phyloP scores from a whole-genome alignment of 495 filamentous ascomycete genomes.

The Aspergillus steynii region DNA sequence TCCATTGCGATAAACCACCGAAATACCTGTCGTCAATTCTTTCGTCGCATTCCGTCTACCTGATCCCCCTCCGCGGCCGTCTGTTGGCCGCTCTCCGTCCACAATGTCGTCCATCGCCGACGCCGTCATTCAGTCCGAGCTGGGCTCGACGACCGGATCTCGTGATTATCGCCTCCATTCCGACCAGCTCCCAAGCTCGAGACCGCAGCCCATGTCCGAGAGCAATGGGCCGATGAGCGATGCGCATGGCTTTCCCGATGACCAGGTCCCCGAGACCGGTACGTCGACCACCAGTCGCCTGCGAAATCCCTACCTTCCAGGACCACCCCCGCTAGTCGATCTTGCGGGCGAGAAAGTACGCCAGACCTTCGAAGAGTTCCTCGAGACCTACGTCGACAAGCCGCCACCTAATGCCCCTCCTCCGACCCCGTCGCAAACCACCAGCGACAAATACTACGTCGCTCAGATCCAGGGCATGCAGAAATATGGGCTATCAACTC shows the following conservation, averaged over 20 bases:
- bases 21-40: neutral
- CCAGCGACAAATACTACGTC: conserved; percentile 93
- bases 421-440: conserved; percentile 64
- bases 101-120: conserved; percentile 56
- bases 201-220: conserved; percentile 47
- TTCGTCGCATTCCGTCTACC: neutral
- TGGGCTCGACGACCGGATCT: conserved; percentile 41
- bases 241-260: conserved; percentile 56
- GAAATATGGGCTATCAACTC: conserved; percentile 83
- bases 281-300: conserved; percentile 57
- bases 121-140: conserved; percentile 52
- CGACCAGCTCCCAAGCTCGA: conserved; percentile 45
- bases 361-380: conserved; percentile 80
- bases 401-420: conserved; percentile 70
- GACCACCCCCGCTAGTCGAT: conserved; percentile 84
- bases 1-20: neutral
- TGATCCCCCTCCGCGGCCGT: conserved; percentile 18
- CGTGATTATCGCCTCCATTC: conserved; percentile 38
- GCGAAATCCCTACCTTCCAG: conserved; percentile 59
- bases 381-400: conserved; percentile 83
- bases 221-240: conserved; percentile 58
- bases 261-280: conserved; percentile 58
- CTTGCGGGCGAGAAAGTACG: conserved; percentile 82
- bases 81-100: conserved; percentile 24
- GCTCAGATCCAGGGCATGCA: conserved; percentile 91